Conservation (phyloP, 768 basidiomycete species). For the Ramaria sp. region DNA sequence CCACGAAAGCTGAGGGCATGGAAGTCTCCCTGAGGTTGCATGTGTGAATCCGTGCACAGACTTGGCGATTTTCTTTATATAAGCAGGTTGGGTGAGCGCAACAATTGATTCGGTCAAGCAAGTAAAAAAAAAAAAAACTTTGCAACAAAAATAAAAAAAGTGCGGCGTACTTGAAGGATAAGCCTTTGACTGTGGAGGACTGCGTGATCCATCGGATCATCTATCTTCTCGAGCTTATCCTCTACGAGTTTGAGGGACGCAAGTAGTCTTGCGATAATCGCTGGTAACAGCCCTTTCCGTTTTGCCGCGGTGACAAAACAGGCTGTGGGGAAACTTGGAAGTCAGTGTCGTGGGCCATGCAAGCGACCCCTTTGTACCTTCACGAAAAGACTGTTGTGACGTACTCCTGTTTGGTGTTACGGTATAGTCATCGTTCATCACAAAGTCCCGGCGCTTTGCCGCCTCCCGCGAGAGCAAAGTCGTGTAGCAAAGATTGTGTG, state of each 20-base stretch:
- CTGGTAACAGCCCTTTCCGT: conserved; percentile 32
- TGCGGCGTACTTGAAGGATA: no score
- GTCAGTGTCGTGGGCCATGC: conserved; percentile 34
- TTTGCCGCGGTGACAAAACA: conserved; percentile 29
- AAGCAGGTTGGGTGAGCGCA: no score
- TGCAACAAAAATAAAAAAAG: no score
- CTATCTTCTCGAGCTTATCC: conserved; percentile 34
- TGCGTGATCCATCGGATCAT: conserved; percentile 19
- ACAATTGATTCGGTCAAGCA: no score
- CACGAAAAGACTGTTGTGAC: conserved; percentile 22
- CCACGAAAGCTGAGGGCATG: no score
- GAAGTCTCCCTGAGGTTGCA: no score
- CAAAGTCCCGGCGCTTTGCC: conserved; percentile 24
- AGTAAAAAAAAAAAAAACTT: no score
- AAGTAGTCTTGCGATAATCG: conserved; percentile 33
- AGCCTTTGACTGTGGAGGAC: no score
- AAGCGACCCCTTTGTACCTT: conserved; percentile 29
- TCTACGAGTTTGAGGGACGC: conserved; percentile 32
- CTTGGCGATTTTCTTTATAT: no score
- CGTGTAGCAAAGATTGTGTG: conserved; percentile 39
- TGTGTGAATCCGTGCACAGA: no score
- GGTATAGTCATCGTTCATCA: no score
- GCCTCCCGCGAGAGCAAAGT: conserved; percentile 29
- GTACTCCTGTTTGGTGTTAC: no score
- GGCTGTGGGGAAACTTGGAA: conserved; percentile 19